Percentiles rank a stretch among this genome's conserved stretches.
Evolutionary conservation across 2,329 filamentous ascomycete genomes (phyloP).

Genomic region (Trichoderma sp.): DNA sequence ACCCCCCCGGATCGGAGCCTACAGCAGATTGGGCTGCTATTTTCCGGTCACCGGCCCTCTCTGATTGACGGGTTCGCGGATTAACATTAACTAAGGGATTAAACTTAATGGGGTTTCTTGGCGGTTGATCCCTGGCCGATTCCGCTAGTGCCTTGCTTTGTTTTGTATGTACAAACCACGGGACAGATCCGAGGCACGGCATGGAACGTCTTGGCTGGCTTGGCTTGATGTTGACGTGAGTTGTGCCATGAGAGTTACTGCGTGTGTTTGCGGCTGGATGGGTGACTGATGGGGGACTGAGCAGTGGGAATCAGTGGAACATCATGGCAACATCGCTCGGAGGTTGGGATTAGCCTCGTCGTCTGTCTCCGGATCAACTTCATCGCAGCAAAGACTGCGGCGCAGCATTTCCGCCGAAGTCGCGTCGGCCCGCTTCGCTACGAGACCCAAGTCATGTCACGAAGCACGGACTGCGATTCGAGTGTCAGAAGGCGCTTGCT

Average conservation of each 20-base stretch:
- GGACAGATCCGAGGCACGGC: neutral
- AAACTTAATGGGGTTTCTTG: neutral
- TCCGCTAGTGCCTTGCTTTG: neutral
- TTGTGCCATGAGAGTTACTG: neutral
- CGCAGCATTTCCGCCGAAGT: neutral
- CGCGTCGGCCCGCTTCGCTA: neutral
- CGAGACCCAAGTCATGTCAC: neutral
- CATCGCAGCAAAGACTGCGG: neutral
- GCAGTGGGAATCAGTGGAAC: neutral
- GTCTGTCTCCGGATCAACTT: neutral
- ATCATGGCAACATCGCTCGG: neutral
- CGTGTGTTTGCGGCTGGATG: neutral
- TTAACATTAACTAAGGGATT: constrained; percentile 11
- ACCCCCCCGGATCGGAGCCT: neutral
- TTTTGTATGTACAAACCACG: neutral
- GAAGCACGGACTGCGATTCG: neutral
- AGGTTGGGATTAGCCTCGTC: neutral
- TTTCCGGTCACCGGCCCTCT: constrained; percentile 1
- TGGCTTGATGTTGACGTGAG: neutral
- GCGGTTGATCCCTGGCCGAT: constrained; percentile 3
- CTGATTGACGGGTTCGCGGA: constrained; percentile 2
- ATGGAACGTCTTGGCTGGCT: neutral
- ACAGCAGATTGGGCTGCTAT: neutral
- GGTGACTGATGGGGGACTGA: neutral
- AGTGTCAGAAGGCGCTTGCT: neutral